phyloP scores from a whole-genome alignment of 208 protist genomes.

The Leishmania braziliensis region DNA sequence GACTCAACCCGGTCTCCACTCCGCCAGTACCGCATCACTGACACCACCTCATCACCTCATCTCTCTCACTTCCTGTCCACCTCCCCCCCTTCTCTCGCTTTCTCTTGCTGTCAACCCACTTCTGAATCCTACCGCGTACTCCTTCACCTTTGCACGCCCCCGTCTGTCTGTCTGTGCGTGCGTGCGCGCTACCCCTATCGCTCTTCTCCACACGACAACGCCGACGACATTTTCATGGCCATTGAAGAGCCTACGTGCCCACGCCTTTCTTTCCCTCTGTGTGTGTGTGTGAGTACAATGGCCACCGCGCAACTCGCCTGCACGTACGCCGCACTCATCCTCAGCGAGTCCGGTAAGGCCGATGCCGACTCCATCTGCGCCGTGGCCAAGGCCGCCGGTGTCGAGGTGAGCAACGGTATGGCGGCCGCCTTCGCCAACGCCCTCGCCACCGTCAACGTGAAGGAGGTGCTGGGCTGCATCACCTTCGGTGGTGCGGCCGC shows the following conservation, averaged over 20 bases:
- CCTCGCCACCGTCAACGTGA: conserved; percentile 60
- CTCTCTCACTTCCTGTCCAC: conserved; percentile 7
- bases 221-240: not conserved
- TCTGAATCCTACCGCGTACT: not conserved
- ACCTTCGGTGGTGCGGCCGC: conserved; percentile 64
- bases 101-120: not conserved
- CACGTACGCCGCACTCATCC: conserved; percentile 94
- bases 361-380: conserved; percentile 65
- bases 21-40: not conserved
- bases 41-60: not conserved
- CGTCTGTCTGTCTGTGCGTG: not conserved
- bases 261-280: not conserved
- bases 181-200: not conserved
- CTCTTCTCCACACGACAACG: not conserved
- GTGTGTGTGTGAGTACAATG: conserved; percentile 3
- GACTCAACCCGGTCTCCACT: too few species aligned
- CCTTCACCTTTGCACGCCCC: too few species aligned
- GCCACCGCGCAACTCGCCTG: conserved; percentile 91
- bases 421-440: conserved; percentile 67
- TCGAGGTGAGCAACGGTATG: conserved; percentile 78
- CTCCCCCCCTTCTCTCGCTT: not conserved
- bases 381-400: conserved; percentile 79
- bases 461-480: conserved; percentile 71
- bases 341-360: conserved; percentile 89
- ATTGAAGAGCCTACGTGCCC: not conserved